Percentiles rank a stretch among this genome's conserved stretches.
phyloP scores from a whole-genome alignment of 139 green algal genomes.

The Mesostigma viride region DNA sequence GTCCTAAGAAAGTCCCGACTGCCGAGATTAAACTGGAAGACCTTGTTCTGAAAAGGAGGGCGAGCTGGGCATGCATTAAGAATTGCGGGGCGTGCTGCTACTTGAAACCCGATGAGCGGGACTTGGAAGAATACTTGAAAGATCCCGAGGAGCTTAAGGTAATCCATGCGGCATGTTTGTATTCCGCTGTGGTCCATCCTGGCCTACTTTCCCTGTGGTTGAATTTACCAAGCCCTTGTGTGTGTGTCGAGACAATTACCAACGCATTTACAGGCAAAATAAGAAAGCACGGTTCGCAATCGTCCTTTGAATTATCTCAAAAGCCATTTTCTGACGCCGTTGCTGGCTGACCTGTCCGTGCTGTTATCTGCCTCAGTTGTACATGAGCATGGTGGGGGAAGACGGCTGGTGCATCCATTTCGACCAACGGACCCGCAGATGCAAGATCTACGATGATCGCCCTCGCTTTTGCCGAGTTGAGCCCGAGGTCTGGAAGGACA shows the following conservation, averaged over 20 bases:
- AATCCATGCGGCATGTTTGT: neutral
- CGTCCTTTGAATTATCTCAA: too few relatives aligned
- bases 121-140: slow-evolving; percentile 23
- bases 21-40: neutral
- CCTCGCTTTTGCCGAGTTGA: slow-evolving; percentile 31
- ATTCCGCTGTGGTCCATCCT: neutral
- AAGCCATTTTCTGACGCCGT: too few relatives aligned
- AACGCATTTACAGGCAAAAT: too few relatives aligned
- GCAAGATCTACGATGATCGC: slow-evolving; percentile 28
- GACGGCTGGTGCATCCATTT: slow-evolving; percentile 31
- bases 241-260: too few relatives aligned
- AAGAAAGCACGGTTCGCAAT: too few relatives aligned
- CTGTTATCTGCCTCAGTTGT: too few relatives aligned
- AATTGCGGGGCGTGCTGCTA: slow-evolving; percentile 29
- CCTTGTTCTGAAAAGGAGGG: neutral
- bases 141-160: slow-evolving; percentile 22
- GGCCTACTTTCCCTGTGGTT: neutral
- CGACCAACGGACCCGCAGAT: slow-evolving; percentile 16
- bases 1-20: too few relatives aligned
- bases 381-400: slow-evolving; percentile 22
- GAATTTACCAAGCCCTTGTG: neutral
- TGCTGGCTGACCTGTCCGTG: too few relatives aligned
- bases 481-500: slow-evolving; percentile 23
- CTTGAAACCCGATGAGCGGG: slow-evolving; percentile 20
- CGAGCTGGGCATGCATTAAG: slow-evolving; percentile 25